Conservation (phyloP, 257 asterid species). For the Nicotiana sylvestris region DNA sequence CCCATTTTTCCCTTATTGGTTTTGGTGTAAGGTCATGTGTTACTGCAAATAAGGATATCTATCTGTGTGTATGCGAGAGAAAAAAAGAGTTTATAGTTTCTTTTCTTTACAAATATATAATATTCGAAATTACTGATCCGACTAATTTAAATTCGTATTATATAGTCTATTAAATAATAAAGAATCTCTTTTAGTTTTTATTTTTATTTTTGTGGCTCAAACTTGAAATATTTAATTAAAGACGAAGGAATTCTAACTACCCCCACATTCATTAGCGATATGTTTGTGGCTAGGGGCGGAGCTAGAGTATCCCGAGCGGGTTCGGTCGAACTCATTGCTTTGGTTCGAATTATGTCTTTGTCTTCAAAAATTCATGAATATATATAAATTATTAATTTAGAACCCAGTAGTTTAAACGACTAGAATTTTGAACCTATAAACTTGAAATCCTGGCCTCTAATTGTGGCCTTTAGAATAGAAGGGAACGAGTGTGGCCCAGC, state of each 20-base stretch:
- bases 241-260: neutral
- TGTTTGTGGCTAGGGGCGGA: neutral
- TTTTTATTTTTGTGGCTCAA: too few species aligned
- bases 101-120: too few species aligned
- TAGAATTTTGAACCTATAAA: too few species aligned
- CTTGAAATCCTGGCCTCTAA: too few species aligned
- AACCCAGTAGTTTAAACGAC: too few species aligned
- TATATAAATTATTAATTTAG: too few species aligned
- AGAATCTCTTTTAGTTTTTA: too few species aligned
- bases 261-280: neutral
- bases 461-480: neutral
- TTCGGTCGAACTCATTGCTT: too few species aligned
- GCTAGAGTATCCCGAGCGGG: too few species aligned
- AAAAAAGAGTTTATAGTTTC: neutral
- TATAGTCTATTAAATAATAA: neutral
- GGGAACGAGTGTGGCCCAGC: neutral
- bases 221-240: neutral
- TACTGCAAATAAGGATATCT: neutral
- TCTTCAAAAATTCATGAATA: too few species aligned
- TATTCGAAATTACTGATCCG: neutral
- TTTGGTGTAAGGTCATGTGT: constrained; percentile 25
- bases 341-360: too few species aligned
- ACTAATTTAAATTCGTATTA: neutral
- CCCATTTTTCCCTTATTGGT: constrained; percentile 28
- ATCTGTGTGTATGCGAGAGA: neutral